These are phyloP conservation scores for Carex cristatella DNA, from an alignment of 176 grass and related monocot species.

Conservation along the genomic window DNA sequence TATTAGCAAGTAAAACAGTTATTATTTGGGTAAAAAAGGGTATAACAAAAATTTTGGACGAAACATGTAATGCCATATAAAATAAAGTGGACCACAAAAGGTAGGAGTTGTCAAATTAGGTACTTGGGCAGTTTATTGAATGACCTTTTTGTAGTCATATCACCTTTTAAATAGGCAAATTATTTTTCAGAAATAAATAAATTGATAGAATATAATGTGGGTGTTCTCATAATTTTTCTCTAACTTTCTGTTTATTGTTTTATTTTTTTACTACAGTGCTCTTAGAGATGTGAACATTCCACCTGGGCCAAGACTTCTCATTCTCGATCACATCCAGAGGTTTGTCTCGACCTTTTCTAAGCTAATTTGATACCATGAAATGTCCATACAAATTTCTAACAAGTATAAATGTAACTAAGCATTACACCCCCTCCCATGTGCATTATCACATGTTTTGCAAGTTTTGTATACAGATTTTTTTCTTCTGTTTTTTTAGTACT, in stretches of 20 bases:
- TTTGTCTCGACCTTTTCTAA: conserved; percentile 15
- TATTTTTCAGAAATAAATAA: background rate
- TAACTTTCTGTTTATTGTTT: background rate
- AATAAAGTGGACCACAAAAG: background rate
- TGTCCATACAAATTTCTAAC: background rate
- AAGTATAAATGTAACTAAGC: background rate
- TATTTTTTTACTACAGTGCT: conserved; percentile 44
- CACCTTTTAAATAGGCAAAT: background rate
- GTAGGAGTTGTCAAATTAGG: background rate
- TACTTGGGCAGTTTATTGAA: background rate
- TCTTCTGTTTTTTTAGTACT: background rate
- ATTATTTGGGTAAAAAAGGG: background rate
- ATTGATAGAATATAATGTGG: background rate
- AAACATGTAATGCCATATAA: background rate
- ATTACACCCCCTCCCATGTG: background rate
- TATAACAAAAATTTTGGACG: background rate
- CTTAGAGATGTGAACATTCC: conserved; percentile 96
- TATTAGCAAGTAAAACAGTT: background rate
- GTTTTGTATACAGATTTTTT: background rate
- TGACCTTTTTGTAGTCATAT: background rate
- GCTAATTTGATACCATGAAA: background rate
- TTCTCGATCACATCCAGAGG: conserved; percentile 94
- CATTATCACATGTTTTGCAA: conserved; percentile 4
- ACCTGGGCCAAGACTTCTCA: conserved; percentile 92
- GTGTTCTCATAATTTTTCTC: background rate